Evolutionary conservation across 176 grass and related monocot genomes (phyloP).

Genomic region (Phragmites australis): DNA sequence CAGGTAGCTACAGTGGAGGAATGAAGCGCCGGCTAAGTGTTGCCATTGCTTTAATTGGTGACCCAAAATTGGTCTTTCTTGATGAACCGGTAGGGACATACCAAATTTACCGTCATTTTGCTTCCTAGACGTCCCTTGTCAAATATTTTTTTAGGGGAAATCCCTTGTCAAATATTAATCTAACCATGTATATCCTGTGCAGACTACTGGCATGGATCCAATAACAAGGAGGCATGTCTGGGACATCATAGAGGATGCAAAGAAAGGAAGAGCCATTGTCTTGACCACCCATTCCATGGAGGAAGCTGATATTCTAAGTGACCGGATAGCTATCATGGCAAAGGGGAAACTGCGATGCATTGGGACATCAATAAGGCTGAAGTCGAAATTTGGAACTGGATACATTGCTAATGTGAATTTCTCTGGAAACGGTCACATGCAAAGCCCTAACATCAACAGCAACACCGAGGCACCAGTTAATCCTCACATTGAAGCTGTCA

Average conservation of each 20-base stretch:
- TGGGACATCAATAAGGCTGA: slow-evolving; percentile 91
- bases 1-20: slow-evolving; percentile 93
- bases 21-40: slow-evolving; percentile 96
- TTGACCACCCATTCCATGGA: slow-evolving; percentile 99
- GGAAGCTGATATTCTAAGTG: slow-evolving; percentile 92
- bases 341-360: slow-evolving; percentile 94
- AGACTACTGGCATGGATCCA: slow-evolving; percentile 99
- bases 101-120: background rate
- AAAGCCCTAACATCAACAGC: slow-evolving; percentile 50
- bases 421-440: slow-evolving; percentile 48
- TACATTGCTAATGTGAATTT: slow-evolving; percentile 93
- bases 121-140: background rate
- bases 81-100: slow-evolving; percentile 81
- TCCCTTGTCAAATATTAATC: slow-evolving; percentile 12
- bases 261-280: slow-evolving; percentile 96
- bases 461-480: slow-evolving; percentile 22
- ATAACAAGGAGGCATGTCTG: slow-evolving; percentile 96
- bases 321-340: slow-evolving; percentile 96
- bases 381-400: slow-evolving; percentile 92
- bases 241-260: slow-evolving; percentile 96
- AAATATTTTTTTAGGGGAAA: too few species aligned
- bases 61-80: slow-evolving; percentile 91
- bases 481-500: slow-evolving; percentile 69
- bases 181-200: slow-evolving; percentile 33
- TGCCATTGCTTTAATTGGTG: slow-evolving; percentile 88